Evolutionary conservation across 257 asterid genomes (phyloP).

Genomic region (Lantana camara): DNA sequence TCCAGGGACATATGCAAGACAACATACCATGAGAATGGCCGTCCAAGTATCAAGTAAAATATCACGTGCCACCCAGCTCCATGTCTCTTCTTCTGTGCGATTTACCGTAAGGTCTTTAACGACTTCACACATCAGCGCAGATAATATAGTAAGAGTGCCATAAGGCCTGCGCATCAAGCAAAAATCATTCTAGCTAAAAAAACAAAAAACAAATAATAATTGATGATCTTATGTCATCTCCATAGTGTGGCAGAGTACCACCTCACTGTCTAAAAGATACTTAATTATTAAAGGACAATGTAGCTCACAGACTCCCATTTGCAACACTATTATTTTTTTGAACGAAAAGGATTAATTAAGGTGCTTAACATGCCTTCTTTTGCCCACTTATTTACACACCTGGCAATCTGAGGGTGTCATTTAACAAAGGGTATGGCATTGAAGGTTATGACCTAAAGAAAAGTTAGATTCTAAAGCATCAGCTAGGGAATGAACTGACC

Average conservation of each 20-base stretch:
- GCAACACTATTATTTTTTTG: background rate
- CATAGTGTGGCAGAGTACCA: constrained; percentile 3
- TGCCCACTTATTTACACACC: constrained; percentile 14
- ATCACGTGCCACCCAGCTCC: constrained; percentile 99
- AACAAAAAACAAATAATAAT: background rate
- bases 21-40: constrained; percentile 69
- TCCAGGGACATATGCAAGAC: constrained; percentile 15
- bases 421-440: constrained; percentile 9
- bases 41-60: constrained; percentile 93
- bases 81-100: constrained; percentile 77
- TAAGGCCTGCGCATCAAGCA: constrained; percentile 66
- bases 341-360: constrained; percentile 6
- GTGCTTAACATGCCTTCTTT: constrained; percentile 17
- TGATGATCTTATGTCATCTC: constrained; percentile 14
- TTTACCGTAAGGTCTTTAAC: constrained; percentile 68
- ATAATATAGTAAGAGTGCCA: constrained; percentile 75
- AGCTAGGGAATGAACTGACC: constrained; percentile 49
- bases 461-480: constrained; percentile 19
- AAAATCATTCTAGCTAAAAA: constrained; percentile 18
- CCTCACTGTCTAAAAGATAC: constrained; percentile 15
- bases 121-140: constrained; percentile 81
- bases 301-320: constrained; percentile 20
- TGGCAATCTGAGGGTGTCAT: constrained; percentile 18
- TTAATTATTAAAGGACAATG: constrained; percentile 15
- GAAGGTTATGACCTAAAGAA: constrained; percentile 22